Percentiles rank a stretch among this genome's conserved stretches.
These are phyloP conservation scores for Dalbergia oliveri DNA, from an alignment of 306 rosid species.

Conservation along the genomic window DNA sequence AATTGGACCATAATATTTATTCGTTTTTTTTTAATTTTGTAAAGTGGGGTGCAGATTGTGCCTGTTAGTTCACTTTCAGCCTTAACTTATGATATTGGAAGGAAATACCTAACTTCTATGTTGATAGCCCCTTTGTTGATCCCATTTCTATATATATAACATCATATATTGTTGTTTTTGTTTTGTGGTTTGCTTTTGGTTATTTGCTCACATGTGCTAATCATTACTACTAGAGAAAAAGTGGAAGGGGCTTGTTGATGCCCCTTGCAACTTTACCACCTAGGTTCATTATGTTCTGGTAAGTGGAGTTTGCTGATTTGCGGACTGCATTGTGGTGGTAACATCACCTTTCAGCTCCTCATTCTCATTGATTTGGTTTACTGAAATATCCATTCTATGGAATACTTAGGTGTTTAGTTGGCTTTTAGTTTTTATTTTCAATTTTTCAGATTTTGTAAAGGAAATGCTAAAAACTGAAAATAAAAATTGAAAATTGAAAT, in stretches of 20 bases:
- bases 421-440: no score
- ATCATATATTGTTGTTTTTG: slow-evolving; percentile 19
- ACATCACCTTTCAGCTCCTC: neutral
- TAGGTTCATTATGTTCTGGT: neutral
- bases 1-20: no score
- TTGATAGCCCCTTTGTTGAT: slow-evolving; percentile 20
- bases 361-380: neutral
- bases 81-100: slow-evolving; percentile 41
- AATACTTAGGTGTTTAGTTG: no score
- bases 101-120: slow-evolving; percentile 19
- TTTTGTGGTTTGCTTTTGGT: neutral
- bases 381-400: neutral
- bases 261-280: neutral
- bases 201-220: neutral
- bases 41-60: slow-evolving; percentile 38
- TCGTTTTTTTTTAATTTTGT: slow-evolving; percentile 4
- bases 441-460: no score
- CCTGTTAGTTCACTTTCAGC: slow-evolving; percentile 8
- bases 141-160: neutral
- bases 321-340: neutral
- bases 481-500: no score
- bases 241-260: slow-evolving; percentile 27
- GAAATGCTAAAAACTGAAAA: no score
- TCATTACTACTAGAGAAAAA: slow-evolving; percentile 3
- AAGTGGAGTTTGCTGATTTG: neutral